Evolutionary conservation across 805 yeast species (phyloP).

Genomic region (Monosporozyma siamensis): DNA sequence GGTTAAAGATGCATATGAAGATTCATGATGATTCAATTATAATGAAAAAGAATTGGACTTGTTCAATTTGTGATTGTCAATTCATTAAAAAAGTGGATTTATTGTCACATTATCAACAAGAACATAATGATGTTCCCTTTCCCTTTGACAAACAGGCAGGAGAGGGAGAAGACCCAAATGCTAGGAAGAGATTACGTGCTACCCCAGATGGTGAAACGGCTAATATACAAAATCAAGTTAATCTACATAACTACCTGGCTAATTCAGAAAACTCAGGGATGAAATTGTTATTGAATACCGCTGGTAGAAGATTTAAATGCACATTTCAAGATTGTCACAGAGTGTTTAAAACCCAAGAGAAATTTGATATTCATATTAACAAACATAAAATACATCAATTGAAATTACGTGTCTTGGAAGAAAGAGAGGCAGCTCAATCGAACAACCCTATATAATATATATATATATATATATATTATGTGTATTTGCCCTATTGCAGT

Average conservation of each 20-base stretch:
- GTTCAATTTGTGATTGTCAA: constrained; percentile 40
- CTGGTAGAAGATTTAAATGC: constrained; percentile 37
- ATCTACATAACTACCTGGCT: constrained; percentile 19
- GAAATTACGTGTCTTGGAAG: constrained; percentile 22
- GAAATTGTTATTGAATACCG: constrained; percentile 27
- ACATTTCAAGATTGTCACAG: constrained; percentile 44
- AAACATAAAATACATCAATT: constrained; percentile 29
- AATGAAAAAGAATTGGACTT: constrained; percentile 57
- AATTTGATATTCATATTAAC: constrained; percentile 25
- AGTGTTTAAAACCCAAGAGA: constrained; percentile 37
- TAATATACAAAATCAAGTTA: constrained; percentile 18
- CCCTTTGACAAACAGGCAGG: too few relatives aligned
- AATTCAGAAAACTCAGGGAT: constrained; percentile 17
- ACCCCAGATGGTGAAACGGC: too few relatives aligned
- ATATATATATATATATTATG: too few relatives aligned
- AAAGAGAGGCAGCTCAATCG: constrained; percentile 7
- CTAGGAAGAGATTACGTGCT: too few relatives aligned
- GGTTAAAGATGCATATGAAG: constrained; percentile 63
- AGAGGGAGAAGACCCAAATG: neutral
- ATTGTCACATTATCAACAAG: constrained; percentile 46
- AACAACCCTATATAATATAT: too few relatives aligned
- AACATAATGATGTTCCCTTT: constrained; percentile 25
- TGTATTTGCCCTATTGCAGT: too few relatives aligned
- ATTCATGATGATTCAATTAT: constrained; percentile 49
- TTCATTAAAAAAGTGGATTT: constrained; percentile 52